Evolutionary conservation across 176 grass and related monocot genomes (phyloP).

Genomic region (sorghum (Sorghum bicolor)): Sorghum_bicolor_NCBIv3 NC_012872.2:63209501-63210000

Average conservation of each 20-base stretch:
- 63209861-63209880: not conserved
- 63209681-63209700: not conserved
- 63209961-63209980: too few relatives aligned
- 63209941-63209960: not conserved
- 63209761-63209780: not conserved
- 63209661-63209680: not conserved
- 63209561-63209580: not conserved
- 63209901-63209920: not conserved
- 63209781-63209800: not conserved
- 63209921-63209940: not conserved
- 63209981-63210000: too few relatives aligned
- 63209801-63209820: not conserved
- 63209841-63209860: not conserved
- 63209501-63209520: not conserved
- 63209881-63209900: not conserved
- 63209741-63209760: not conserved
- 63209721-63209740: not conserved
- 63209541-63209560: conserved; percentile 37
- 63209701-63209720: not conserved
- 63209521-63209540: not conserved
- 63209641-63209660: conserved; percentile 6
- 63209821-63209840: not conserved
- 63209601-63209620: not conserved
- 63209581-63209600: conserved; percentile 9
- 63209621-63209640: conserved; percentile 7